A percentile compares a stretch with the other conserved stretches of the same genome.
phyloP scores from a whole-genome alignment of 2,329 filamentous ascomycete genomes.

The Xylogone sp. region DNA sequence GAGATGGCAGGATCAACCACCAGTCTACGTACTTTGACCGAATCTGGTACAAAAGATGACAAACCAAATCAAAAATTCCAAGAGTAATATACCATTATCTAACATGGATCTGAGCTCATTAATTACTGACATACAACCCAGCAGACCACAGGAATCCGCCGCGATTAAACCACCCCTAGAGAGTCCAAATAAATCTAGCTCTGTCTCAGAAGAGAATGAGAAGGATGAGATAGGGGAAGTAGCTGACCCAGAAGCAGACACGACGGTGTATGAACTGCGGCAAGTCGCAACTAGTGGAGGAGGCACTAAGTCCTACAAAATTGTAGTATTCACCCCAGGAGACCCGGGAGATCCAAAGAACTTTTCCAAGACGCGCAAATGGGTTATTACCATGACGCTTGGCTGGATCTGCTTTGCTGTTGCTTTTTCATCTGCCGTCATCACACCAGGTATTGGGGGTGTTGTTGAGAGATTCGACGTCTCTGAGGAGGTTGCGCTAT shows the following conservation, averaged over 20 bases:
- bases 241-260: background rate
- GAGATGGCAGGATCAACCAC: too few relatives aligned
- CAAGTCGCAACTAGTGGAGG: background rate
- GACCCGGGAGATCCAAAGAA: constrained; percentile 79
- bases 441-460: constrained; percentile 68
- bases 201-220: too few relatives aligned
- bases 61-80: too few relatives aligned
- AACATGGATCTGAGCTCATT: too few relatives aligned
- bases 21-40: too few relatives aligned
- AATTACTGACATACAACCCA: too few relatives aligned
- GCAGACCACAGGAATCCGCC: too few relatives aligned
- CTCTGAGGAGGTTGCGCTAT: constrained; percentile 64
- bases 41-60: too few relatives aligned
- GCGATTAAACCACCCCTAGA: too few relatives aligned
- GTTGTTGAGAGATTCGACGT: constrained; percentile 62
- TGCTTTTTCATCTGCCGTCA: constrained; percentile 65
- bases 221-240: too few relatives aligned
- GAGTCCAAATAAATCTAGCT: too few relatives aligned
- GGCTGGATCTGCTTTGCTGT: constrained; percentile 70
- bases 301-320: background rate
- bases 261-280: background rate
- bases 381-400: constrained; percentile 79
- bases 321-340: constrained; percentile 64
- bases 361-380: constrained; percentile 71
- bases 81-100: too few relatives aligned